phyloP scores from a whole-genome alignment of 805 yeast genomes.

The Zygosaccharomyces rouxii region DNA sequence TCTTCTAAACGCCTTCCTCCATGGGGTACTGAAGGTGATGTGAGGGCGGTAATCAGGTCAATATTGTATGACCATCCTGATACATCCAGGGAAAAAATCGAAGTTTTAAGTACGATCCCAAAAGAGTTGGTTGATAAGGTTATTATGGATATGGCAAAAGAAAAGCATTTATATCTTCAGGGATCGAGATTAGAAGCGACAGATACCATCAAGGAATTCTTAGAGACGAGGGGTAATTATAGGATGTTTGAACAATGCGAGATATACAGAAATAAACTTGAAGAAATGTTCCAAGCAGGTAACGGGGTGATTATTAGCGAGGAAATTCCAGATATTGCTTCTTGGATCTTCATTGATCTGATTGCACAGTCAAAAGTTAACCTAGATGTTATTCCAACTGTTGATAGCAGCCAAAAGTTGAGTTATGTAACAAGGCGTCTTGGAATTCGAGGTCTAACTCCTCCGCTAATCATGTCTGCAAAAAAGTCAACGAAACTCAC shows the following conservation, averaged over 20 bases:
- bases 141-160: conserved; percentile 43
- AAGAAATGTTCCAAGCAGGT: conserved; percentile 39
- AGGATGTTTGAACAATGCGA: conserved; percentile 44
- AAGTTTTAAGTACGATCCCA: conserved; percentile 39
- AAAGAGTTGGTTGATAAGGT: conserved; percentile 47
- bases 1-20: neutral
- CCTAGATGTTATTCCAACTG: conserved; percentile 52
- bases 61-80: conserved; percentile 32
- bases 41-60: conserved; percentile 36
- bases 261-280: conserved; percentile 42
- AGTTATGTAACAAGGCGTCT: conserved; percentile 75
- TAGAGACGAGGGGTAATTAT: conserved; percentile 30
- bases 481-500: conserved; percentile 7
- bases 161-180: conserved; percentile 51
- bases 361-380: conserved; percentile 41
- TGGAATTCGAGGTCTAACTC: conserved; percentile 55
- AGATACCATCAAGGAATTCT: conserved; percentile 19
- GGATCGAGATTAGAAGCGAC: conserved; percentile 38
- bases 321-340: conserved; percentile 56
- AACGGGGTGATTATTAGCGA: conserved; percentile 54
- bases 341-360: conserved; percentile 57
- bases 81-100: conserved; percentile 28
- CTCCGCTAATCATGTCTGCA: conserved; percentile 58
- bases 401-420: conserved; percentile 43
- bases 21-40: conserved; percentile 20